A percentile compares a stretch with the other conserved stretches of the same genome.
These are phyloP conservation scores for Solanum rostratum DNA, from an alignment of 257 asterid genomes.

Conservation along the genomic window DNA sequence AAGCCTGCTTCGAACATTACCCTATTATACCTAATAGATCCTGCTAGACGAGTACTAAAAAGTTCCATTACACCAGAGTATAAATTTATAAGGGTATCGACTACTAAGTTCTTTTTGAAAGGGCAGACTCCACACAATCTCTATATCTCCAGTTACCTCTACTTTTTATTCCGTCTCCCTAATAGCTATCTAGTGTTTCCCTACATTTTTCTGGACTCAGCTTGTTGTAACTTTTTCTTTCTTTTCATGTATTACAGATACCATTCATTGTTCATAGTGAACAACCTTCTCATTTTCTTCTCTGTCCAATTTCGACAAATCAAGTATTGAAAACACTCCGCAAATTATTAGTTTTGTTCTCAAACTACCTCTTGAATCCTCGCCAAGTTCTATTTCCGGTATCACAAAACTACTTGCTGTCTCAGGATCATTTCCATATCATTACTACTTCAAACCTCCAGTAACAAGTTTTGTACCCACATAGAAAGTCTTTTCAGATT, in stretches of 20 bases:
- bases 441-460: constrained; percentile 4
- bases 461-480: constrained; percentile 20
- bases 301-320: no score
- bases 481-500: no score
- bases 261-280: background rate
- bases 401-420: no score
- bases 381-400: no score
- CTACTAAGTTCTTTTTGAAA: background rate
- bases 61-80: no score
- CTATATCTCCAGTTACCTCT: background rate
- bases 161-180: background rate
- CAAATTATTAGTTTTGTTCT: no score
- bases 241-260: background rate
- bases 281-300: background rate
- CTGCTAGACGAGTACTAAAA: no score
- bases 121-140: background rate
- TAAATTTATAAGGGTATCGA: background rate
- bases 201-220: background rate
- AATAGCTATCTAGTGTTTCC: background rate
- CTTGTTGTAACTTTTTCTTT: background rate
- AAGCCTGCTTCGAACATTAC: background rate
- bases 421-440: constrained; percentile 15
- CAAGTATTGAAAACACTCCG: no score
- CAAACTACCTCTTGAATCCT: no score
- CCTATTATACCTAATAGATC: no score